Evolutionary conservation across 2,329 filamentous ascomycete species (phyloP).

Genomic region (Alternaria alternata): DNA sequence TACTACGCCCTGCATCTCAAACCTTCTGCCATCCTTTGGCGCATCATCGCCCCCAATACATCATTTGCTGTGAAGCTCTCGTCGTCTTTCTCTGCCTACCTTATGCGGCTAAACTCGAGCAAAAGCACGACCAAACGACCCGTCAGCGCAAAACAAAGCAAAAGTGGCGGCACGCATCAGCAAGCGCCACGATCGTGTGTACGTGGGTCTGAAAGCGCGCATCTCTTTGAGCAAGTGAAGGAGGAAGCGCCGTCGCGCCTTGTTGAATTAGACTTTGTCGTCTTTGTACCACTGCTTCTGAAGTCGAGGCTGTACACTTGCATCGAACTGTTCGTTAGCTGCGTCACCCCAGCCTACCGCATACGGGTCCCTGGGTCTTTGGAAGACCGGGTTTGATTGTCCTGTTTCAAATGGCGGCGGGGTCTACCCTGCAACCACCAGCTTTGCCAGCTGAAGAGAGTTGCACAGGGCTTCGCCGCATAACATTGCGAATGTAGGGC

Average conservation of each 20-base stretch:
- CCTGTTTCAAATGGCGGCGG: conserved; percentile 35
- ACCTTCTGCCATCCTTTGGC: conserved; percentile 22
- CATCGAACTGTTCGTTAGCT: conserved; percentile 26
- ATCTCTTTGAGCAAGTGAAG: conserved; percentile 3
- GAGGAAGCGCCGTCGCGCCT: conserved; percentile 5
- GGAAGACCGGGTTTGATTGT: conserved; percentile 33
- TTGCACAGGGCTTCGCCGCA: conserved; percentile 34
- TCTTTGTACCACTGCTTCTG: conserved; percentile 9
- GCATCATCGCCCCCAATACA: conserved; percentile 13
- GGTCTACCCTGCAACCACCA: conserved; percentile 27
- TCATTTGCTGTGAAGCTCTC: conserved; percentile 19
- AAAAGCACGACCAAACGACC: conserved; percentile 20
- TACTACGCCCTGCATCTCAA: conserved; percentile 22
- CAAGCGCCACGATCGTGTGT: conserved; percentile 16
- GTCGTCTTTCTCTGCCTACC: conserved; percentile 9
- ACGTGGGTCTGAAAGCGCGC: conserved; percentile 6
- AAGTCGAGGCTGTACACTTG: conserved; percentile 15
- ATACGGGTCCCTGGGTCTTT: conserved; percentile 25
- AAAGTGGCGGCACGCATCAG: conserved; percentile 14
- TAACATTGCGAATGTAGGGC: conserved; percentile 32
- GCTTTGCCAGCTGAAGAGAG: conserved; percentile 25
- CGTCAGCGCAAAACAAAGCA: conserved; percentile 12
- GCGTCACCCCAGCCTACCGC: conserved; percentile 28
- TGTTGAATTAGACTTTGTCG: conserved; percentile 10
- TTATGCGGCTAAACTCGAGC: conserved; percentile 17